Evolutionary conservation across 1,284 basidiomycete genomes (phyloP).

Genomic region (Leccinum pachyderme): DNA sequence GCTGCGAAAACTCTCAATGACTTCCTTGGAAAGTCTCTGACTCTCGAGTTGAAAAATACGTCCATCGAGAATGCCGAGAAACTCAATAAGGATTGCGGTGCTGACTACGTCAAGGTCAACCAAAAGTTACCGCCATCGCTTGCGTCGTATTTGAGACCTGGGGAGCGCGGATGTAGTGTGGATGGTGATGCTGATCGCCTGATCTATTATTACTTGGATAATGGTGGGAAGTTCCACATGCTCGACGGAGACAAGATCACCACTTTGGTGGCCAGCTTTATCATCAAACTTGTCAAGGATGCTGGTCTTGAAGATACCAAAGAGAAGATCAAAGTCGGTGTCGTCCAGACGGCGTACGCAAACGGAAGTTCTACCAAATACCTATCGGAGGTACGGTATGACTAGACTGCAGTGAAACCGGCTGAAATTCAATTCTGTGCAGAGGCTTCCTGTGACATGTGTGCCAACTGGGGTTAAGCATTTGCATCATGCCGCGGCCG

Average conservation of each 20-base stretch:
- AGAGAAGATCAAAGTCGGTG: slow-evolving; percentile 73
- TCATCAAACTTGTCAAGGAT: slow-evolving; percentile 85
- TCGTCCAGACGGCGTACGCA: slow-evolving; percentile 98
- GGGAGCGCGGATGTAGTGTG: slow-evolving; percentile 86
- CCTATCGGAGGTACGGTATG: slow-evolving; percentile 61
- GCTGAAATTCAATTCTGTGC: slow-evolving; percentile 4
- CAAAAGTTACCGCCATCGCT: slow-evolving; percentile 83
- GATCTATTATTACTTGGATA: slow-evolving; percentile 91
- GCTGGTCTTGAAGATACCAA: slow-evolving; percentile 64
- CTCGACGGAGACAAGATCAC: slow-evolving; percentile 99
- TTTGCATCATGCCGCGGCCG: slow-evolving; percentile 94
- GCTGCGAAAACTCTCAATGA: slow-evolving; percentile 60
- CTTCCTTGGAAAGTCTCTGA: slow-evolving; percentile 55
- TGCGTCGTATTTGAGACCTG: slow-evolving; percentile 54
- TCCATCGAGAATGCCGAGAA: slow-evolving; percentile 65
- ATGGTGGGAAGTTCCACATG: slow-evolving; percentile 79
- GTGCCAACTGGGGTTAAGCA: slow-evolving; percentile 98
- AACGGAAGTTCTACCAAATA: slow-evolving; percentile 98
- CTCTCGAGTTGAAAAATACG: slow-evolving; percentile 67
- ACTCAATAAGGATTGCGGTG: slow-evolving; percentile 89
- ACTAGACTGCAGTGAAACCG: background rate
- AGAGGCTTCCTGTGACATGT: slow-evolving; percentile 93
- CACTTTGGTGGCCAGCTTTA: slow-evolving; percentile 88
- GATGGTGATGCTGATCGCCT: slow-evolving; percentile 98
- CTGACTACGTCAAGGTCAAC: slow-evolving; percentile 95